These are phyloP conservation scores for Elasticomyces elasticus DNA, from an alignment of 495 filamentous ascomycete genomes.

Conservation along the genomic window DNA sequence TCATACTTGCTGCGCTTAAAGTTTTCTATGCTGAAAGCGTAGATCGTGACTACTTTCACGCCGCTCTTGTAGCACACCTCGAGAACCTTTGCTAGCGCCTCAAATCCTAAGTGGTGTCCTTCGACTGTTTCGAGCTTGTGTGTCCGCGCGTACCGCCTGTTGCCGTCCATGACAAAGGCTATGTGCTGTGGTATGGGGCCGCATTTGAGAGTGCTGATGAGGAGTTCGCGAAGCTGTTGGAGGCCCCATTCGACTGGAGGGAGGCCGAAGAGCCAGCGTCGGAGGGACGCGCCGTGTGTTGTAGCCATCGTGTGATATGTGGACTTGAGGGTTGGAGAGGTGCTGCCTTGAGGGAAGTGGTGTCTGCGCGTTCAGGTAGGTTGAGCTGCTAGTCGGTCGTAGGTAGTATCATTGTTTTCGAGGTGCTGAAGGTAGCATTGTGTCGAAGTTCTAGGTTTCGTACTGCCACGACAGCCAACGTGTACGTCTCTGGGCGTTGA, in stretches of 20 bases:
- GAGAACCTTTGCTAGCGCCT: slow-evolving; percentile 82
- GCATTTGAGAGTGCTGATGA: slow-evolving; percentile 79
- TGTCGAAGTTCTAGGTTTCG: too few species aligned
- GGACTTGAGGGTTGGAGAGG: neutral
- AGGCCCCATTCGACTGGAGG: slow-evolving; percentile 81
- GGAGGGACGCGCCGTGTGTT: slow-evolving; percentile 43
- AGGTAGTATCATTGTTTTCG: too few species aligned
- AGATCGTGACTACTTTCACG: slow-evolving; percentile 90
- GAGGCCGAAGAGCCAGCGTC: slow-evolving; percentile 80
- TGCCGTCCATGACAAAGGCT: slow-evolving; percentile 98
- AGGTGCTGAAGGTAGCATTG: too few species aligned
- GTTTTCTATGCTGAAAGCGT: slow-evolving; percentile 98
- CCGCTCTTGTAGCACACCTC: slow-evolving; percentile 97
- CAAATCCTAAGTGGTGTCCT: slow-evolving; percentile 93
- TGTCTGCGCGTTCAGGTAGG: neutral
- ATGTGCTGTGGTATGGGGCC: slow-evolving; percentile 89
- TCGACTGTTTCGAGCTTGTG: slow-evolving; percentile 94
- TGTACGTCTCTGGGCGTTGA: too few species aligned
- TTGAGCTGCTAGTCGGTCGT: neutral
- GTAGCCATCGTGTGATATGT: slow-evolving; percentile 1
- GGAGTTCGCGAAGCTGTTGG: slow-evolving; percentile 58
- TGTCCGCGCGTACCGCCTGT: slow-evolving; percentile 76
- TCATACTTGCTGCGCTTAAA: slow-evolving; percentile 98
- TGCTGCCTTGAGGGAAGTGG: neutral
- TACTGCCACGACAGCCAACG: too few species aligned